phyloP scores from a whole-genome alignment of 768 basidiomycete genomes.

The Podaxis pistillaris region DNA sequence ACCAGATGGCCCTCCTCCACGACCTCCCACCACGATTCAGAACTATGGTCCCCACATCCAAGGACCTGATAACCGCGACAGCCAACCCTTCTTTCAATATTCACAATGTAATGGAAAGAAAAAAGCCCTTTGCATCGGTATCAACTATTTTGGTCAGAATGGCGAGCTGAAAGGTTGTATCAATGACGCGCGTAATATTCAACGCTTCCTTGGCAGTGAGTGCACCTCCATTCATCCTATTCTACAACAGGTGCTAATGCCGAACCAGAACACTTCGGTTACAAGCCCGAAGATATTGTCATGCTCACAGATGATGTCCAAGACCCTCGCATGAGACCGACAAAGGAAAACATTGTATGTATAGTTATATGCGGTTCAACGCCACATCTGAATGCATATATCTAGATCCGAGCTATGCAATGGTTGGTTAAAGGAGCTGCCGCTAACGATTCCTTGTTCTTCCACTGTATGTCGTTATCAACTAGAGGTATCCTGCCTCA shows the following conservation, averaged over 20 bases:
- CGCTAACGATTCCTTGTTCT: conserved; percentile 85
- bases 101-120: conserved; percentile 86
- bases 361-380: neutral
- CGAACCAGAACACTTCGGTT: conserved; percentile 53
- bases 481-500: neutral
- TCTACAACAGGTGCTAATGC: neutral
- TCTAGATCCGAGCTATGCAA: conserved; percentile 73
- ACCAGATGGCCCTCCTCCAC: conserved; percentile 41
- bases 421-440: conserved; percentile 86
- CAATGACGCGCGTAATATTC: conserved; percentile 86
- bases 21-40: conserved; percentile 58
- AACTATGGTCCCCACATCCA: conserved; percentile 61
- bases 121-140: conserved; percentile 90
- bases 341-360: conserved; percentile 75
- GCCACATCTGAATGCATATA: neutral
- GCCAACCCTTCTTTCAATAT: conserved; percentile 76
- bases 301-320: conserved; percentile 75
- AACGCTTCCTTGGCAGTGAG: conserved; percentile 71
- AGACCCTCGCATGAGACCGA: conserved; percentile 67
- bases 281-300: conserved; percentile 79
- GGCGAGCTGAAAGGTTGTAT: conserved; percentile 82
- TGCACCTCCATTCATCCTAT: conserved; percentile 1
- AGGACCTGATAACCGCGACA: conserved; percentile 39
- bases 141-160: conserved; percentile 75
- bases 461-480: conserved; percentile 63